Evolutionary conservation across 352 stramenopile species (phyloP).

Genomic region (Phytophthora sojae): DNA sequence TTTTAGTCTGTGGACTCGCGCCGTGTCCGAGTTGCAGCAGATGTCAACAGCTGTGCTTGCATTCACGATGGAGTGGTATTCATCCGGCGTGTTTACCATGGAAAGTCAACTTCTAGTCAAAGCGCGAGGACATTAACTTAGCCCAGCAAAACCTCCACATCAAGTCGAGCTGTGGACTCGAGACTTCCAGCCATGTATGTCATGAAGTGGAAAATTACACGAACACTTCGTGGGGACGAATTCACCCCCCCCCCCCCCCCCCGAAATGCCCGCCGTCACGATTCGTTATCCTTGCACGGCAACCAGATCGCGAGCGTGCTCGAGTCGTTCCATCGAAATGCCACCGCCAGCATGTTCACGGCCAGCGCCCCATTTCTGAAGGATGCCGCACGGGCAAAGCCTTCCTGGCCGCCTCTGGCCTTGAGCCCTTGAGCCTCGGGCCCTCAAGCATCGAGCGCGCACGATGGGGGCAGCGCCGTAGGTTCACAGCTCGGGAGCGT

Average conservation of each 20-base stretch:
- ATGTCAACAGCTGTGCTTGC: conserved; percentile 8
- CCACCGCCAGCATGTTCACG: conserved; percentile 1
- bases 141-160: no score
- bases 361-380: conserved; percentile 30
- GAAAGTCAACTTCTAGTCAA: not conserved
- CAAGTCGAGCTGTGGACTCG: no score
- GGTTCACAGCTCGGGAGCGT: no score
- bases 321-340: conserved; percentile 15
- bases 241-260: no score
- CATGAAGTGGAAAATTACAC: no score
- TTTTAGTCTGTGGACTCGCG: no score
- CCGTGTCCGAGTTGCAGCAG: not conserved
- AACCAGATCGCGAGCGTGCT: no score
- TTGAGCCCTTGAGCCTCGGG: not conserved
- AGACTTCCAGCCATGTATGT: no score
- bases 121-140: no score
- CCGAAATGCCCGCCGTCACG: not conserved
- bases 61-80: not conserved
- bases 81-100: not conserved
- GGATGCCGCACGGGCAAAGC: conserved; percentile 8
- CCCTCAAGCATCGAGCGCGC: conserved; percentile 3
- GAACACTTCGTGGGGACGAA: no score
- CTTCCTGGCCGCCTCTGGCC: no score
- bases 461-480: conserved; percentile 6
- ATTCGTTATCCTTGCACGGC: not conserved